These are phyloP conservation scores for Huntiella savannae DNA, from an alignment of 2,329 filamentous ascomycete genomes.

Conservation along the genomic window DNA sequence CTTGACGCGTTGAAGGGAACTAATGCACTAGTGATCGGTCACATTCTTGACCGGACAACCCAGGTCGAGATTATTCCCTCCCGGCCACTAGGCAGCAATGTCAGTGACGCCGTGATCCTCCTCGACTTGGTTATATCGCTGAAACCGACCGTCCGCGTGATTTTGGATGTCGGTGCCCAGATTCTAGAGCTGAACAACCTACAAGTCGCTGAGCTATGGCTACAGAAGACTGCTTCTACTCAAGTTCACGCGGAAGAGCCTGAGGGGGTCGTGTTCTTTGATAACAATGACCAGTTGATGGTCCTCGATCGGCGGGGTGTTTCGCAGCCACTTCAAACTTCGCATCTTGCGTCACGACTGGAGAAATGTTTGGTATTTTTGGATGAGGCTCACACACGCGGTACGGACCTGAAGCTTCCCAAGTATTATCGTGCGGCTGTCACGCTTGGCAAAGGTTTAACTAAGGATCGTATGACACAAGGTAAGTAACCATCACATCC, in stretches of 20 bases:
- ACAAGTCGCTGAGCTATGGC: constrained; percentile 33
- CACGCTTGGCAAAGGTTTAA: constrained; percentile 43
- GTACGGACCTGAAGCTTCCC: constrained; percentile 48
- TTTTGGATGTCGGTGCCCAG: constrained; percentile 54
- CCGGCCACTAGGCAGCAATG: neutral
- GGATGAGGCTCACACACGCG: constrained; percentile 51
- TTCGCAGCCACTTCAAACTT: constrained; percentile 32
- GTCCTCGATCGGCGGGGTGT: constrained; percentile 30
- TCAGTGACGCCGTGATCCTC: constrained; percentile 22
- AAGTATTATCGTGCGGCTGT: constrained; percentile 40
- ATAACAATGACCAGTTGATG: constrained; percentile 32
- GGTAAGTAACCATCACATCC: constrained; percentile 21
- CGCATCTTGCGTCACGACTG: constrained; percentile 36
- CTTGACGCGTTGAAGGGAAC: constrained; percentile 38
- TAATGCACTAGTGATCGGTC: constrained; percentile 44
- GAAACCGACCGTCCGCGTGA: constrained; percentile 29
- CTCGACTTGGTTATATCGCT: constrained; percentile 25
- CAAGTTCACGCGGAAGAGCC: neutral
- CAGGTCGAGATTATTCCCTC: constrained; percentile 18
- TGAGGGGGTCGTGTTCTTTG: constrained; percentile 33
- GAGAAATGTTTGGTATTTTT: constrained; percentile 46
- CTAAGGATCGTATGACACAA: constrained; percentile 52
- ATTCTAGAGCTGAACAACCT: constrained; percentile 44
- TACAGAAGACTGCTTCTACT: constrained; percentile 17
- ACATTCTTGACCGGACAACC: constrained; percentile 39